Percentiles rank a stretch among this genome's conserved stretches.
phyloP scores from a whole-genome alignment of 208 protist genomes.

The Crithidia acanthocephali region DNA sequence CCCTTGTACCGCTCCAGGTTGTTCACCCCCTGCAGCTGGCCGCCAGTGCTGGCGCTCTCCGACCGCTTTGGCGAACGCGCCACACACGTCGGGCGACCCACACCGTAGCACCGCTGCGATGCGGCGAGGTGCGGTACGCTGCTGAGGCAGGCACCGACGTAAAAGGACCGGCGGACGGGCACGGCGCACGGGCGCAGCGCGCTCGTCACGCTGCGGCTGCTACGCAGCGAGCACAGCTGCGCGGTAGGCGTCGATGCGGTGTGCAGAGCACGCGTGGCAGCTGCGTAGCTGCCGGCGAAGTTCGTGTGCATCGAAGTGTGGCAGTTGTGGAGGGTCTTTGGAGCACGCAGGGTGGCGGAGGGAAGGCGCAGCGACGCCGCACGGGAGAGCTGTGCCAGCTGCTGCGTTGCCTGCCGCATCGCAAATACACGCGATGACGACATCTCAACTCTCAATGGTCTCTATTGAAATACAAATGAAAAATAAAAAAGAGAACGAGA shows the following conservation, averaged over 20 bases:
- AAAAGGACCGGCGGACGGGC: conserved; percentile 19
- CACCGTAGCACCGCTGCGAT: conserved; percentile 20
- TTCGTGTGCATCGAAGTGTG: too few relatives aligned
- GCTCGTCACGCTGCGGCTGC: neutral
- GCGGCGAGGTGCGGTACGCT: neutral
- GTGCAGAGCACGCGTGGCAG: neutral
- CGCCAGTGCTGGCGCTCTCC: conserved; percentile 5
- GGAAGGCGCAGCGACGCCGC: neutral
- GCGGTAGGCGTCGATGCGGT: neutral
- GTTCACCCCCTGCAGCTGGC: conserved; percentile 61
- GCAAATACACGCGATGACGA: neutral
- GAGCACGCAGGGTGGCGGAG: neutral
- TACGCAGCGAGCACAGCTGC: neutral
- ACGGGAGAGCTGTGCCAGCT: conserved; percentile 3
- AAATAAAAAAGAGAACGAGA: neutral
- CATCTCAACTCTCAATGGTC: conserved; percentile 3
- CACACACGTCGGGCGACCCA: neutral
- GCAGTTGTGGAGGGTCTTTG: neutral
- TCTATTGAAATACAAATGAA: neutral
- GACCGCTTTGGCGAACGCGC: conserved; percentile 17
- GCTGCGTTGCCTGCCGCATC: conserved; percentile 10
- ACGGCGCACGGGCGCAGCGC: neutral
- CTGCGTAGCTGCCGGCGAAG: neutral
- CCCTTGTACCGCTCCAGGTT: conserved; percentile 52
- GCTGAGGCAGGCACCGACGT: conserved; percentile 6